Base-by-base conservation (phyloP, 345 rosid genomes). In the Populus tremula region DNA sequence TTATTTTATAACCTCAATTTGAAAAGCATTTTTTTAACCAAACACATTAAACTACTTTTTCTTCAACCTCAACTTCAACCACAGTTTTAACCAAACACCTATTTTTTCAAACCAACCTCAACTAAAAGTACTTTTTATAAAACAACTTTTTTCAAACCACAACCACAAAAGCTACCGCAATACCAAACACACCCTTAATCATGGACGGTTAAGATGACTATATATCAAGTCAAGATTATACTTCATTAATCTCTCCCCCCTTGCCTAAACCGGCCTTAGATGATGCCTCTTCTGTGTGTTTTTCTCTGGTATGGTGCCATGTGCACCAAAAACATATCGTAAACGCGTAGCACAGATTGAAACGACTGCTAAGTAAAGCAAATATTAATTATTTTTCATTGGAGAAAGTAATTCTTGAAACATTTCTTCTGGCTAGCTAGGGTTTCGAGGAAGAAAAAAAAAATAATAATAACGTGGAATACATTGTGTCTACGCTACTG, bases 181-280 rank as follows among this genome's bases (percentile, higher is more conserved):
- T n/a, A n/a, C n/a, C n/a, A n/a, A n/a, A n/a, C n/a, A n/a, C n/a
- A n/a, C n/a, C n/a, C n/a, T n/a, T 65, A 70, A 83, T 49, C 68
- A 47, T 84, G 83, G 87, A 79, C 77, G 84, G 85, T 69, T 74
- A 20, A 43, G 85, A 76, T 82, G 36, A 49, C 27, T 27, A 27
- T 27, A 67, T 72, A 63, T 59, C 12, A 18, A 14, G 25, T 38
- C 66, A 33, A 6, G 0, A 65, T 75, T 74, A 65, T n/a, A 49
- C 72, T 18, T n/a, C 14, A 54, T 18, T 59, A 36, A 17, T 5
- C 31, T 27, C 63, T 11, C 47, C 62, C 38, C 25, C 27, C 61
- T 17, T 12, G 47, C 72, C 53, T n/a, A 23, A 70, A 74, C 77
- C 85, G 75, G 13, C 77, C 83, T 71, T 41, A 54, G 67, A 72